A percentile compares a stretch with the other conserved stretches of the same genome.
Conservation (phyloP, 768 basidiomycete genomes). For the Lanmaoa pseudosensibilis region DNA sequence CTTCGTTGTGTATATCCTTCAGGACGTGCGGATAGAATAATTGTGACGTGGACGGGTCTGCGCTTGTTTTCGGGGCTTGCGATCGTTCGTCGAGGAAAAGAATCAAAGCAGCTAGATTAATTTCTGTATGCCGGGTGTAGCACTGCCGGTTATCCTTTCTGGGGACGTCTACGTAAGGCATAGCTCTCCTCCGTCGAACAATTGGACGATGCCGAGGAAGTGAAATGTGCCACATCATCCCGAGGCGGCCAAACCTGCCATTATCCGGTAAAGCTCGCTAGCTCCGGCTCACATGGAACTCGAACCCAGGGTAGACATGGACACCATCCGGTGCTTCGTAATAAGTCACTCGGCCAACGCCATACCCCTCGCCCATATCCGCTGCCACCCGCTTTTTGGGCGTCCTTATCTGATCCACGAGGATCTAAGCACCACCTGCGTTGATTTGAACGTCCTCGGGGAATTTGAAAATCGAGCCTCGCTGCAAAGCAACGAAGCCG, state of each 20-base stretch:
- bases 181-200: slow-evolving; percentile 6
- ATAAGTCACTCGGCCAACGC: slow-evolving; percentile 25
- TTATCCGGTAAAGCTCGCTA: slow-evolving; percentile 43
- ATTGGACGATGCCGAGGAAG: slow-evolving; percentile 20
- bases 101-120: slow-evolving; percentile 11
- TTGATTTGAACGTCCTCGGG: slow-evolving; percentile 36
- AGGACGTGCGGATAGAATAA: neutral
- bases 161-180: slow-evolving; percentile 9
- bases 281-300: slow-evolving; percentile 52
- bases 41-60: slow-evolving; percentile 8
- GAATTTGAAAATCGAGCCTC: slow-evolving; percentile 35
- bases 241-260: slow-evolving; percentile 39
- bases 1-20: slow-evolving; percentile 10
- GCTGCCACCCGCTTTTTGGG: slow-evolving; percentile 24
- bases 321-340: slow-evolving; percentile 31
- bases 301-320: slow-evolving; percentile 47
- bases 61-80: neutral
- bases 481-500: slow-evolving; percentile 43
- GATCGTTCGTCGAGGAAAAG: slow-evolving; percentile 14
- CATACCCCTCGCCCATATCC: slow-evolving; percentile 34
- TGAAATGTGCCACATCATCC: slow-evolving; percentile 24
- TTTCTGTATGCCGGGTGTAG: slow-evolving; percentile 14
- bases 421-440: slow-evolving; percentile 32
- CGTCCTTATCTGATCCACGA: slow-evolving; percentile 38
- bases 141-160: slow-evolving; percentile 14